Evolutionary conservation across 768 basidiomycete genomes (phyloP).

Genomic region (Suillus spraguei): DNA sequence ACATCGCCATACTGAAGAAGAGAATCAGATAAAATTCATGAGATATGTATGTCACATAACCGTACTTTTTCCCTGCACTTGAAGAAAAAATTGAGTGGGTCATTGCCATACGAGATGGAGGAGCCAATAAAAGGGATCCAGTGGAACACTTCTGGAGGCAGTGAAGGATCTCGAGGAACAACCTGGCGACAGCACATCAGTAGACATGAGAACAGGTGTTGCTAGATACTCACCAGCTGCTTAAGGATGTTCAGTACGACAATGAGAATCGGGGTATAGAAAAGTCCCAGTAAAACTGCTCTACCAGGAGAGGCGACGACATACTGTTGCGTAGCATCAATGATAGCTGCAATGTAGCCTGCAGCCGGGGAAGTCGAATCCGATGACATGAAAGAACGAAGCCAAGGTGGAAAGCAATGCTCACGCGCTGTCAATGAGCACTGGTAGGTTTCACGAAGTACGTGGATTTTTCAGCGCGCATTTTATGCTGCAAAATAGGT

Average conservation of each 20-base stretch:
- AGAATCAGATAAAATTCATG: slow-evolving; percentile 5
- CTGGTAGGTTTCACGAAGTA: slow-evolving; percentile 10
- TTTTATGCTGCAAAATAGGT: slow-evolving; percentile 9
- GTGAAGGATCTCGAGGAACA: slow-evolving; percentile 64
- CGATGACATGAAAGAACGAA: slow-evolving; percentile 26
- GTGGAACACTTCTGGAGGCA: slow-evolving; percentile 93
- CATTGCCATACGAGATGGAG: slow-evolving; percentile 85
- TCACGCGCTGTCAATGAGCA: neutral
- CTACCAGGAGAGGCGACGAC: slow-evolving; percentile 27
- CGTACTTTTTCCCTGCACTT: slow-evolving; percentile 75
- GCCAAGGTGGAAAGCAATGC: slow-evolving; percentile 9
- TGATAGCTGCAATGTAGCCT: slow-evolving; percentile 27
- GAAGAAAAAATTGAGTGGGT: slow-evolving; percentile 89
- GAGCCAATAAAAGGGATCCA: slow-evolving; percentile 91
- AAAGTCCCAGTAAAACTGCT: slow-evolving; percentile 41
- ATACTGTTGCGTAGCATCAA: slow-evolving; percentile 24
- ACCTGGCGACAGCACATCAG: slow-evolving; percentile 44
- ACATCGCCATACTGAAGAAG: slow-evolving; percentile 82
- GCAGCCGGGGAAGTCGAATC: slow-evolving; percentile 22
- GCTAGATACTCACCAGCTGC: slow-evolving; percentile 63
- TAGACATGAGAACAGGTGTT: neutral
- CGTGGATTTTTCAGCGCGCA: slow-evolving; percentile 12
- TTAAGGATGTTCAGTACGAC: slow-evolving; percentile 75
- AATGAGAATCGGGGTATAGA: slow-evolving; percentile 70
- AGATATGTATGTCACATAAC: neutral